Evolutionary conservation across 2,329 filamentous ascomycete species (phyloP).

Genomic region (Dichotomopilus funicola): DNA sequence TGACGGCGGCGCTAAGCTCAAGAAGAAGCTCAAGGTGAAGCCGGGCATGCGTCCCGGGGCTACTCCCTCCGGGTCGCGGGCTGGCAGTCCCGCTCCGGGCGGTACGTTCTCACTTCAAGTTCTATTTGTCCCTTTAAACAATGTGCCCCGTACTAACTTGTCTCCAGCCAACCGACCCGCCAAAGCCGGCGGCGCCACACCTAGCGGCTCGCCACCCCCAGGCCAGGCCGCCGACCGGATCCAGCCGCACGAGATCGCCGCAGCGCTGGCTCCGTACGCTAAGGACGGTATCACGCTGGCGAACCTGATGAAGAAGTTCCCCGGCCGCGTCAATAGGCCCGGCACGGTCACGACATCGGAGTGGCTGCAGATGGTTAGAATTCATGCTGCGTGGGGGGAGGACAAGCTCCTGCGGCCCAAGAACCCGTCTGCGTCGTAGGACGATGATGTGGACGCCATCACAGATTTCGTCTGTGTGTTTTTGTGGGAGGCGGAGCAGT

Average conservation of each 20-base stretch:
- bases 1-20: slow-evolving; percentile 43
- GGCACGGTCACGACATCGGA: slow-evolving; percentile 47
- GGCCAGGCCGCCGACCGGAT: slow-evolving; percentile 50
- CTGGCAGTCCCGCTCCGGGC: slow-evolving; percentile 50
- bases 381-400: slow-evolving; percentile 44
- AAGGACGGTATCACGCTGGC: slow-evolving; percentile 49
- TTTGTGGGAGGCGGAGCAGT: too few relatives aligned
- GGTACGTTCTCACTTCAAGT: slow-evolving; percentile 28
- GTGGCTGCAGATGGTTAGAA: slow-evolving; percentile 55
- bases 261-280: slow-evolving; percentile 16
- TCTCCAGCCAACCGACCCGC: slow-evolving; percentile 9
- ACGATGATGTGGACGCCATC: too few relatives aligned
- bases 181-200: slow-evolving; percentile 14
- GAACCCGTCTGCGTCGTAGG: not conserved
- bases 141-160: not conserved
- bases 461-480: too few relatives aligned
- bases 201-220: slow-evolving; percentile 23
- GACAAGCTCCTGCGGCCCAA: slow-evolving; percentile 46
- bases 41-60: slow-evolving; percentile 39
- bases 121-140: not conserved
- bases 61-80: slow-evolving; percentile 54
- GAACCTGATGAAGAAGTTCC: slow-evolving; percentile 49
- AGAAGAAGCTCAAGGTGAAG: slow-evolving; percentile 52
- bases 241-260: slow-evolving; percentile 42
- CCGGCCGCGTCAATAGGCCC: slow-evolving; percentile 45